A percentile compares a stretch with the other conserved stretches of the same genome.
These are phyloP conservation scores for Tetraselmis chui DNA, from an alignment of 139 green algal genomes.

Conservation along the genomic window DNA sequence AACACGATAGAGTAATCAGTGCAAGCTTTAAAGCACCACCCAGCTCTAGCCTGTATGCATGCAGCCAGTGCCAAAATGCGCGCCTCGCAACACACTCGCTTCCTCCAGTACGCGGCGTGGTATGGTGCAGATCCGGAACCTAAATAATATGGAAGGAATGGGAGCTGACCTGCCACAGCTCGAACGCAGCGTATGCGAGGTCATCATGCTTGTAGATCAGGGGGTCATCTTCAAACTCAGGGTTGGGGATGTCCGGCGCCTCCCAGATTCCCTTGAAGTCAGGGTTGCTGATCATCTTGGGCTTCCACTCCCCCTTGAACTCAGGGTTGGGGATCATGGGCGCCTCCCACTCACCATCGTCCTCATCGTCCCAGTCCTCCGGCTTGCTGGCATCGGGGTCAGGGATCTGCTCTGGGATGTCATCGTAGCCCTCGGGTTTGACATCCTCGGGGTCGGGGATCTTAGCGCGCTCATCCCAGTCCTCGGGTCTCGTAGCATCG, in stretches of 20 bases:
- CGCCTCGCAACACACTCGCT: too few species aligned
- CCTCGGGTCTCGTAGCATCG: constrained; percentile 77
- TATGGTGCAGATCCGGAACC: too few species aligned
- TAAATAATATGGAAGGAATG: too few species aligned
- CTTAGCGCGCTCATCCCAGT: constrained; percentile 79
- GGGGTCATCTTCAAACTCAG: constrained; percentile 64
- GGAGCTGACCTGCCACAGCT: constrained; percentile 77
- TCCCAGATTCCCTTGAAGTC: constrained; percentile 77
- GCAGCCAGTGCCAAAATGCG: too few species aligned
- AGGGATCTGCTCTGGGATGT: constrained; percentile 70
- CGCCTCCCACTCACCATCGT: constrained; percentile 88
- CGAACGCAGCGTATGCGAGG: constrained; percentile 71
- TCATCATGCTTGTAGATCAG: constrained; percentile 64
- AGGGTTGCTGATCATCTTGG: constrained; percentile 61
- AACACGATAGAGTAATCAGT: background rate
- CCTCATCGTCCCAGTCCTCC: constrained; percentile 89
- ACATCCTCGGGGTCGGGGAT: constrained; percentile 67
- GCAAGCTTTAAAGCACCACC: too few species aligned
- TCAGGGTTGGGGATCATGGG: constrained; percentile 81
- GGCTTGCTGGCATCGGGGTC: constrained; percentile 80
- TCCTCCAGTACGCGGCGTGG: too few species aligned
- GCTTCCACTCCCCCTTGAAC: constrained; percentile 85
- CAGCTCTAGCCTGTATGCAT: too few species aligned
- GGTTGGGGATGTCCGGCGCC: constrained; percentile 77
- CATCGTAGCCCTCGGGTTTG: constrained; percentile 68